phyloP scores from a whole-genome alignment of 2,329 filamentous ascomycete genomes.

The Cryphonectria carpinicola region DNA sequence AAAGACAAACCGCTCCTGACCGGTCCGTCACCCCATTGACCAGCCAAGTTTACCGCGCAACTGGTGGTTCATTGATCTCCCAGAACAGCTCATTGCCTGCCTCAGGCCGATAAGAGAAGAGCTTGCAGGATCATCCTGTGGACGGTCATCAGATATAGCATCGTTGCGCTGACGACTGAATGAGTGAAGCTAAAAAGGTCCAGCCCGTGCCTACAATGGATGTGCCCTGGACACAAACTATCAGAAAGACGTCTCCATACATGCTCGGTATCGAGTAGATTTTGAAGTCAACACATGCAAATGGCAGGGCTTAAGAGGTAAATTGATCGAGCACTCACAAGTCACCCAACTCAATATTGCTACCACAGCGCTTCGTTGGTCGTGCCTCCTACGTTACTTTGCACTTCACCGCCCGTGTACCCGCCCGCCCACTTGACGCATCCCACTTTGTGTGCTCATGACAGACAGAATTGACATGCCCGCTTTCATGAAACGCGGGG shows the following conservation, averaged over 20 bases:
- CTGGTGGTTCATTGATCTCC: neutral
- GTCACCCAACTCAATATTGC: neutral
- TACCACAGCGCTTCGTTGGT: neutral
- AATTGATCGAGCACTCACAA: neutral
- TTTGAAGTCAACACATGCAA: neutral
- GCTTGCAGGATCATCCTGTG: neutral
- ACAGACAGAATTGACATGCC: neutral
- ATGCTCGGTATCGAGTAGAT: neutral
- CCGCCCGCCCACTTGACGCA: neutral
- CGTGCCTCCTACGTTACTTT: neutral
- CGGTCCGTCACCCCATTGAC: neutral
- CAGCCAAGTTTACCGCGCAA: neutral
- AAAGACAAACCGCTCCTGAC: neutral
- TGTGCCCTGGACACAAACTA: neutral
- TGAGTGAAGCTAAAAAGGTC: neutral
- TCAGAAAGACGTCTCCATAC: neutral
- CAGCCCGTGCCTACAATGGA: neutral
- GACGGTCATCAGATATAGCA: neutral
- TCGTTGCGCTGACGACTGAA: neutral
- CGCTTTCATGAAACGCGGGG: neutral
- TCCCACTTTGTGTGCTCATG: neutral
- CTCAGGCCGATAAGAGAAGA: neutral
- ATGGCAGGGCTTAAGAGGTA: neutral
- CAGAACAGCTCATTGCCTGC: neutral
- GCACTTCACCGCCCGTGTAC: neutral